A percentile compares a stretch with the other conserved stretches of the same genome.
These are phyloP conservation scores for Ophiostoma triangulosporum DNA, from an alignment of 2,329 filamentous ascomycete genomes.

Conservation along the genomic window DNA sequence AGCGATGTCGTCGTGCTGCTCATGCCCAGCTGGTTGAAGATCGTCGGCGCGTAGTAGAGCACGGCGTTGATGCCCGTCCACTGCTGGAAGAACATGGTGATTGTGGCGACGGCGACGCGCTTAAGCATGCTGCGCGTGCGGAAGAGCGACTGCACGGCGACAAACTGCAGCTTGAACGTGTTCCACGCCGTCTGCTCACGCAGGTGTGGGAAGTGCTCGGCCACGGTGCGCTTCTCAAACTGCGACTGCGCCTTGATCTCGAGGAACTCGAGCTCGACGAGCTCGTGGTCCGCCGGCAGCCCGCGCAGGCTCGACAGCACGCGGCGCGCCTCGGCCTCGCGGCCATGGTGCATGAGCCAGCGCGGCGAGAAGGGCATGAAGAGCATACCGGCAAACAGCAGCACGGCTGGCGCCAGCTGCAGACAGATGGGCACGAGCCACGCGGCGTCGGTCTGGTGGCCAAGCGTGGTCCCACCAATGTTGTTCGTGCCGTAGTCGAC, in stretches of 20 bases:
- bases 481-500: slow-evolving; percentile 52
- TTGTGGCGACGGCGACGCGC: slow-evolving; percentile 48
- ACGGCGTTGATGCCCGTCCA: slow-evolving; percentile 41
- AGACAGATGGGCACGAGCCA: slow-evolving; percentile 64
- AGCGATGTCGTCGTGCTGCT: slow-evolving; percentile 36
- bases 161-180: slow-evolving; percentile 54
- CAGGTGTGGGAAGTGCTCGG: slow-evolving; percentile 54
- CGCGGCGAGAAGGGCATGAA: slow-evolving; percentile 72
- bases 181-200: slow-evolving; percentile 47
- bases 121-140: slow-evolving; percentile 52
- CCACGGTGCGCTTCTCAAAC: slow-evolving; percentile 60
- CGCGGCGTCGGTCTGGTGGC: slow-evolving; percentile 47
- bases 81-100: slow-evolving; percentile 50
- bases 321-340: slow-evolving; percentile 51
- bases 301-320: slow-evolving; percentile 52
- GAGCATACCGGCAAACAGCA: slow-evolving; percentile 57
- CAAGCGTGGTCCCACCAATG: slow-evolving; percentile 40
- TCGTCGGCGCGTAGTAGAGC: slow-evolving; percentile 57
- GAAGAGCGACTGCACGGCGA: slow-evolving; percentile 52
- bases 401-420: slow-evolving; percentile 52
- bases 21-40: slow-evolving; percentile 55
- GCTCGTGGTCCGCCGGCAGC: slow-evolving; percentile 47
- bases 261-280: slow-evolving; percentile 64
- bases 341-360: slow-evolving; percentile 58
- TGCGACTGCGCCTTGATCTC: slow-evolving; percentile 69